Conservation (phyloP, 768 basidiomycete species). For the Krasilnikovozyma curviuscula region DNA sequence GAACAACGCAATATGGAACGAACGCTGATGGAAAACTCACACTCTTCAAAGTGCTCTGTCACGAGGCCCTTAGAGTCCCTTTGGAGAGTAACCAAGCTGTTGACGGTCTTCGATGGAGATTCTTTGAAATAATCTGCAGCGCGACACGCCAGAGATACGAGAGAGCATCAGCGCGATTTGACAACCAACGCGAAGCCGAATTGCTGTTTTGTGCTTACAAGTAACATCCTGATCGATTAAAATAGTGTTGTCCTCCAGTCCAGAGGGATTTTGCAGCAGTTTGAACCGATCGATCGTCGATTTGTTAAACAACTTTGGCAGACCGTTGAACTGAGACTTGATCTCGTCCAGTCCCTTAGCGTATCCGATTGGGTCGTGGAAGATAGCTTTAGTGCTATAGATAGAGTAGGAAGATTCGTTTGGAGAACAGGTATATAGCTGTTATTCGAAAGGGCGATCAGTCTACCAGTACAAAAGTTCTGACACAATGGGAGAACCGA, state of each 20-base stretch:
- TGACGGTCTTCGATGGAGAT: slow-evolving; percentile 18
- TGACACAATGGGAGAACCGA: background rate
- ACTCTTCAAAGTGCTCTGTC: slow-evolving; percentile 12
- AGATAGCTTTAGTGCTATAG: slow-evolving; percentile 17
- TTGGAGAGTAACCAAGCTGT: slow-evolving; percentile 21
- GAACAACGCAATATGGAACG: background rate
- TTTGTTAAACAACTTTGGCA: background rate
- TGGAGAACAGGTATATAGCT: slow-evolving; percentile 1
- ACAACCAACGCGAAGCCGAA: background rate
- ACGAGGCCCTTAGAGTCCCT: slow-evolving; percentile 20
- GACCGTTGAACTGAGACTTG: slow-evolving; percentile 19
- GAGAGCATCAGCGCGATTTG: background rate
- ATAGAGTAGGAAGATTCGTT: background rate
- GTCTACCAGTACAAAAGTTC: no score
- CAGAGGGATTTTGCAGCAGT: slow-evolving; percentile 19
- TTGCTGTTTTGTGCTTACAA: background rate
- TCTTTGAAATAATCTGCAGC: slow-evolving; percentile 16
- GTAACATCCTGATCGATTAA: slow-evolving; percentile 15
- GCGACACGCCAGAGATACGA: background rate
- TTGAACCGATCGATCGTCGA: slow-evolving; percentile 17
- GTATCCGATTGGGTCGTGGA: slow-evolving; percentile 23
- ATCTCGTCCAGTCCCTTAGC: slow-evolving; percentile 20
- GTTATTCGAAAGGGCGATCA: no score
- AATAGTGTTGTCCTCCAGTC: background rate
- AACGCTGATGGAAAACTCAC: slow-evolving; percentile 12